A percentile compares a stretch with the other conserved stretches of the same genome.
Conservation (phyloP, 2,329 filamentous ascomycete species). For the Juglanconis sp. region DNA sequence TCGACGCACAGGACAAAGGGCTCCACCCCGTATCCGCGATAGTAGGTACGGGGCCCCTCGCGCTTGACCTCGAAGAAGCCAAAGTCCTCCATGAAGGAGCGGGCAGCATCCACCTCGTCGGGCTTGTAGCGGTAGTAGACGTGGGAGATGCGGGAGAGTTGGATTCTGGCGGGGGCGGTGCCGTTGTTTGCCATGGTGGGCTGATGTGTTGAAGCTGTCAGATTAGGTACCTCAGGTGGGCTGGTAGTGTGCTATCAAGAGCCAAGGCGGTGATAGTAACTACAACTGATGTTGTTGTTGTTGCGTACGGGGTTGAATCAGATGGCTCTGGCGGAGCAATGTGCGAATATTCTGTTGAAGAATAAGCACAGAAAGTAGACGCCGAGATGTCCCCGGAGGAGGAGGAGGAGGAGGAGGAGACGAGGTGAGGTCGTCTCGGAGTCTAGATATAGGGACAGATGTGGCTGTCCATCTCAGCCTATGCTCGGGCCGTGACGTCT, state of each 20-base stretch:
- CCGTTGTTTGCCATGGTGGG: constrained; percentile 21
- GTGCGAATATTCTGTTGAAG: not conserved
- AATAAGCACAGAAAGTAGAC: not conserved
- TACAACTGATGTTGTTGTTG: not conserved
- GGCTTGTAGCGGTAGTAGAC: constrained; percentile 51
- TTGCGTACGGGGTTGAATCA: not conserved
- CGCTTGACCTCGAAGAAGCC: constrained; percentile 40
- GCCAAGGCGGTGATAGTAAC: not conserved
- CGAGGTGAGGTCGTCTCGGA: not conserved
- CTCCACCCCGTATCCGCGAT: constrained; percentile 58
- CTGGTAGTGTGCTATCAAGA: no score
- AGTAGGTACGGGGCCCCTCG: constrained; percentile 48
- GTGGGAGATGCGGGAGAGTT: constrained; percentile 39
- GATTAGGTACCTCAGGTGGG: not conserved
- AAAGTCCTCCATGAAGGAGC: constrained; percentile 45
- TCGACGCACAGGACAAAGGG: constrained; percentile 57
- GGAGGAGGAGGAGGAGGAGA: not conserved
- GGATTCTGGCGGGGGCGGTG: constrained; percentile 29
- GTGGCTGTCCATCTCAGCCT: not conserved
- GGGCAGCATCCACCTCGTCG: constrained; percentile 38
- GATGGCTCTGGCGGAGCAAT: not conserved
- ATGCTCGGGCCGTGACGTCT: constrained; percentile 5
- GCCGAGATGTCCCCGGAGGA: not conserved
- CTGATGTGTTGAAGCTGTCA: not conserved
- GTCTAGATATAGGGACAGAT: not conserved